Evolutionary conservation across 1,139 yeast genomes (phyloP).

Genomic region (Diutina rugosa): DNA sequence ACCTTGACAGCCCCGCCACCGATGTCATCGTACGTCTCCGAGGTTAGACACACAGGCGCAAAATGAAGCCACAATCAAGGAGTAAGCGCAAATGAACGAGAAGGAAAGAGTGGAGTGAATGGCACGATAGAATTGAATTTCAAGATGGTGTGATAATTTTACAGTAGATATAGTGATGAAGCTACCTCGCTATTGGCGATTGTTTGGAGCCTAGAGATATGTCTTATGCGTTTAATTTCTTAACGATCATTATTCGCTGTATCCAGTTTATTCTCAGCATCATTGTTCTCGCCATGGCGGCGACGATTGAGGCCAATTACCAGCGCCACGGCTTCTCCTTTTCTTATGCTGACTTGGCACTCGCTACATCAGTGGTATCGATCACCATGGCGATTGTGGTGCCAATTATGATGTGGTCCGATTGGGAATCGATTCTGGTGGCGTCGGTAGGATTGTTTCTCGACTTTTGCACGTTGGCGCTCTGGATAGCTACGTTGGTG

Average conservation of each 20-base stretch:
- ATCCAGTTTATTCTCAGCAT: not conserved
- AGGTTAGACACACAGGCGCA: no score
- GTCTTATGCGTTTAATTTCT: not conserved
- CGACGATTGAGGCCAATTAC: not conserved
- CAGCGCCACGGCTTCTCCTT: not conserved
- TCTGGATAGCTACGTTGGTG: not conserved
- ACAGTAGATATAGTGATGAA: no score
- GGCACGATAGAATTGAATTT: no score
- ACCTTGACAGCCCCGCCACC: no score
- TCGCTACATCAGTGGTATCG: not conserved
- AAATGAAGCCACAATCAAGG: no score
- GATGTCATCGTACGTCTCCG: no score
- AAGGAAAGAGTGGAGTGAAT: no score
- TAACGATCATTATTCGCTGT: not conserved
- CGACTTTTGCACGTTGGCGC: not conserved
- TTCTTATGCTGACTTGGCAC: not conserved
- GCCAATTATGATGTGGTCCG: not conserved
- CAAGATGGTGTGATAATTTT: no score
- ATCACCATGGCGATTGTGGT: not conserved
- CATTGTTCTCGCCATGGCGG: not conserved
- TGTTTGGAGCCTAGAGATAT: not conserved
- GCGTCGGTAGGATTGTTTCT: not conserved
- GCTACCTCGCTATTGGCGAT: no score
- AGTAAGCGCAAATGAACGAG: no score
- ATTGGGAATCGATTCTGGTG: not conserved